A percentile compares a stretch with the other conserved stretches of the same genome.
phyloP scores from a whole-genome alignment of 106 monocot species.

The Alisma plantagoaquatica region DNA sequence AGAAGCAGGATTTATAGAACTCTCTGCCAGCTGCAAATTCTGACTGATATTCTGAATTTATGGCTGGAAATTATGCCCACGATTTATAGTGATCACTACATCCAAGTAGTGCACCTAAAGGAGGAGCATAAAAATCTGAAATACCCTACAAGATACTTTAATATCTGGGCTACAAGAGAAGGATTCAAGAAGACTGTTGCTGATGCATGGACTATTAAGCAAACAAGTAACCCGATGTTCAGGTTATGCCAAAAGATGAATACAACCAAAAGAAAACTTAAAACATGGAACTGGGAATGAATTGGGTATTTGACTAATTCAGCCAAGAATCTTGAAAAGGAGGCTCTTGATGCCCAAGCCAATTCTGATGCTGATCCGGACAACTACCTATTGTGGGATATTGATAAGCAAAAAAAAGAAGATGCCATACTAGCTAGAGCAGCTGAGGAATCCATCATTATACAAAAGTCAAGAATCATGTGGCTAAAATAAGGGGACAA shows the following conservation, averaged over 20 bases:
- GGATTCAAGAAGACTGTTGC: neutral
- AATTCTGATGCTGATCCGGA: neutral
- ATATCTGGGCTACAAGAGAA: neutral
- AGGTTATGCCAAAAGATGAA: neutral
- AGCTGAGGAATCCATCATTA: too few relatives aligned
- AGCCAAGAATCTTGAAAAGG: too few relatives aligned
- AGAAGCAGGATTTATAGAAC: too few relatives aligned
- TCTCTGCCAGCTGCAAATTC: too few relatives aligned
- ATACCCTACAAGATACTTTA: neutral
- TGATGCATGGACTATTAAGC: neutral
- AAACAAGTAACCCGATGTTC: neutral
- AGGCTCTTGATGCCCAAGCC: neutral
- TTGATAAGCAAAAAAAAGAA: too few relatives aligned
- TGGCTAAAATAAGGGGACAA: too few relatives aligned
- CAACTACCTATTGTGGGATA: too few relatives aligned
- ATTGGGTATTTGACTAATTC: too few relatives aligned
- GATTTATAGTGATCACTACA: neutral
- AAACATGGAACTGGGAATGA: neutral
- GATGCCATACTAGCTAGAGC: too few relatives aligned
- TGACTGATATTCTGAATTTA: too few relatives aligned
- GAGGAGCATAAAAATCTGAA: neutral
- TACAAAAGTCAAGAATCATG: too few relatives aligned
- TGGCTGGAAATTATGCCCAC: neutral
- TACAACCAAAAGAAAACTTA: neutral
- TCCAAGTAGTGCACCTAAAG: neutral